phyloP scores from a whole-genome alignment of 345 rosid genomes.

The Hibiscus mutabilis region DNA sequence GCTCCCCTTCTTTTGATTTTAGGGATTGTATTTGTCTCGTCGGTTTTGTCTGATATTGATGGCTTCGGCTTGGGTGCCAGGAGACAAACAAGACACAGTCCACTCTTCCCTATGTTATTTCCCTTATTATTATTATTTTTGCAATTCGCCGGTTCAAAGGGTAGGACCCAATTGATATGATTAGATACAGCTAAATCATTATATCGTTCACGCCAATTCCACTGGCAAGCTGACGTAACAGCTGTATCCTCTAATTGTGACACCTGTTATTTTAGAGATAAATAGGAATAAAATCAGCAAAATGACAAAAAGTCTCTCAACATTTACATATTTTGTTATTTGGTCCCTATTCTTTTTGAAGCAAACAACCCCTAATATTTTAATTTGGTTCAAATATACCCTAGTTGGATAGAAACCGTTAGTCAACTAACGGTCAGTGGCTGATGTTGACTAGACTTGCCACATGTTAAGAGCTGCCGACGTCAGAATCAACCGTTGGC shows the following conservation, averaged over 20 bases:
- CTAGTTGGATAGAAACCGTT: too few species aligned
- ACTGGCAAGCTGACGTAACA: constrained; percentile 12
- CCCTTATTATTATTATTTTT: not conserved
- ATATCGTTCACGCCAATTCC: constrained; percentile 4
- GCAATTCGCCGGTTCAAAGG: not conserved
- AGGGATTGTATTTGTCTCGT: not conserved
- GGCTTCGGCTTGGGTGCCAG: not conserved
- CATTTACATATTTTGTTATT: too few species aligned
- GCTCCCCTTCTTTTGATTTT: not conserved
- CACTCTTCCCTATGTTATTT: not conserved
- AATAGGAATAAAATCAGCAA: not conserved
- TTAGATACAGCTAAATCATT: constrained; percentile 1
- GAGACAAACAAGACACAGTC: not conserved
- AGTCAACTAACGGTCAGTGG: too few species aligned
- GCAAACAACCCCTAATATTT: too few species aligned
- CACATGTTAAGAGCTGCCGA: too few species aligned
- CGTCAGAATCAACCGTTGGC: too few species aligned
- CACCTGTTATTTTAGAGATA: not conserved
- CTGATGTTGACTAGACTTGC: too few species aligned
- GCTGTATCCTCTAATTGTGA: not conserved
- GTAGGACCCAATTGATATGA: not conserved
- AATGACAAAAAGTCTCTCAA: too few species aligned
- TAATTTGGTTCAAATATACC: too few species aligned
- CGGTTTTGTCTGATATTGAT: not conserved
- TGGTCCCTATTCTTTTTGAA: too few species aligned